These are phyloP conservation scores for Lotus japonicus DNA, from an alignment of 306 rosid genomes.

Conservation along the genomic window DNA sequence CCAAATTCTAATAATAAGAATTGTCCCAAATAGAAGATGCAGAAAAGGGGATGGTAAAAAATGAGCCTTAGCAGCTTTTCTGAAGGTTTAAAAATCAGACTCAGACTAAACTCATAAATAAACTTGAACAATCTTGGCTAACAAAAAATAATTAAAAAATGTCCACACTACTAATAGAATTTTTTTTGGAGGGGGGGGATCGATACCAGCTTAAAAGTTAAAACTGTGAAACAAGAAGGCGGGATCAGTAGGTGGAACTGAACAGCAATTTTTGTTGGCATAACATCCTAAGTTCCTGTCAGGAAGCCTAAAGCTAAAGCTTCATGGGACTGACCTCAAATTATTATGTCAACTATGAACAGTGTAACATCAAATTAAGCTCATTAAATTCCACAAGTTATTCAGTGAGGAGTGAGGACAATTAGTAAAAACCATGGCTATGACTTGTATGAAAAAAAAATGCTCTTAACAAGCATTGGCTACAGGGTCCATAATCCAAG, in stretches of 20 bases:
- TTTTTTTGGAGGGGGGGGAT: neutral
- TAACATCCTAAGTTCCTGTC: neutral
- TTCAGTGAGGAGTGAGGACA: slow-evolving; percentile 2
- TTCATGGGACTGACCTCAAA: neutral
- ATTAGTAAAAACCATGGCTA: neutral
- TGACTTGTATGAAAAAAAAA: neutral
- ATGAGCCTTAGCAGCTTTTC: neutral
- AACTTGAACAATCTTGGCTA: neutral
- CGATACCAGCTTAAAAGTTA: neutral
- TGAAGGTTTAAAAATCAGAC: neutral
- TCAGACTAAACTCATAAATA: neutral
- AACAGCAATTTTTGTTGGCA: neutral
- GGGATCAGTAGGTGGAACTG: neutral
- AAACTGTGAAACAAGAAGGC: neutral
- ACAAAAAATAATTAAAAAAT: neutral
- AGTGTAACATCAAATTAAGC: neutral
- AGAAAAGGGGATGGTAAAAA: neutral
- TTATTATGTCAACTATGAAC: neutral
- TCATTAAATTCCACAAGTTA: neutral
- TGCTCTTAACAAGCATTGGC: slow-evolving; percentile 3
- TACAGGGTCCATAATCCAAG: neutral
- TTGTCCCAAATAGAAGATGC: neutral
- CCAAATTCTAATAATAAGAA: no score
- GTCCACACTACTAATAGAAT: neutral
- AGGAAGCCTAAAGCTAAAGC: neutral